A percentile compares a stretch with the other conserved stretches of the same genome.
Conservation (phyloP, 177 flowering plant species). For the Tripterygium wilfordii region DNA sequence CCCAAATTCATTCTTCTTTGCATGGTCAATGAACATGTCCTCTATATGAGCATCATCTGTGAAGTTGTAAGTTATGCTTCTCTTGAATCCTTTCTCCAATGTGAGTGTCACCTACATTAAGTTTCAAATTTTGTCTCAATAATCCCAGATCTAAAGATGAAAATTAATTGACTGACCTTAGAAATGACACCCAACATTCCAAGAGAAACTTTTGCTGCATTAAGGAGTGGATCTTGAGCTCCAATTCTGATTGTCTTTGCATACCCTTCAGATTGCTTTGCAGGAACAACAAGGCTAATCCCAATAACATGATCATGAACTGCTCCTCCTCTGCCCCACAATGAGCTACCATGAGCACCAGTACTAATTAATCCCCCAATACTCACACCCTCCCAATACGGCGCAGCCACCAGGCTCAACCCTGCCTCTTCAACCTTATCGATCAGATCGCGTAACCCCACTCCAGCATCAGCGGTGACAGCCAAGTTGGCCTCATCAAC, state of each 20-base stretch:
- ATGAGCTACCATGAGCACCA: conserved; percentile 88
- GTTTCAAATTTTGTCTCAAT: too few relatives aligned
- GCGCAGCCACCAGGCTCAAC: conserved; percentile 70
- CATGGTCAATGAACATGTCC: conserved; percentile 51
- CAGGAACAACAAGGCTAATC: conserved; percentile 60
- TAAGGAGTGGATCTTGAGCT: conserved; percentile 31
- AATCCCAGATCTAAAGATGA: too few relatives aligned
- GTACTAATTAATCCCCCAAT: conserved; percentile 77
- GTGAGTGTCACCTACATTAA: conserved; percentile 77
- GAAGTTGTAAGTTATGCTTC: conserved; percentile 64
- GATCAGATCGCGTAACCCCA: conserved; percentile 56
- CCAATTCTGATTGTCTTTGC: conserved; percentile 50
- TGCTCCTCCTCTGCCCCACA: conserved; percentile 89
- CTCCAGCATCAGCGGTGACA: conserved; percentile 72
- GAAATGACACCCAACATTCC: conserved; percentile 78
- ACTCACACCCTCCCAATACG: conserved; percentile 92
- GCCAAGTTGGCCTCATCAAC: conserved; percentile 28
- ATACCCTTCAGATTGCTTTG: conserved; percentile 39
- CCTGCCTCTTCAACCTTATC: conserved; percentile 51
- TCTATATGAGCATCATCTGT: conserved; percentile 53
- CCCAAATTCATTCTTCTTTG: conserved; percentile 59
- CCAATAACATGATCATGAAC: conserved; percentile 85
- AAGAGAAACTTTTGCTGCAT: conserved; percentile 68
- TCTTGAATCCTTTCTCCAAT: conserved; percentile 63
- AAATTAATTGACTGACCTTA: conserved; percentile 72